phyloP scores from a whole-genome alignment of 2,329 filamentous ascomycete species.

The Aspergillus aculeatinus region DNA sequence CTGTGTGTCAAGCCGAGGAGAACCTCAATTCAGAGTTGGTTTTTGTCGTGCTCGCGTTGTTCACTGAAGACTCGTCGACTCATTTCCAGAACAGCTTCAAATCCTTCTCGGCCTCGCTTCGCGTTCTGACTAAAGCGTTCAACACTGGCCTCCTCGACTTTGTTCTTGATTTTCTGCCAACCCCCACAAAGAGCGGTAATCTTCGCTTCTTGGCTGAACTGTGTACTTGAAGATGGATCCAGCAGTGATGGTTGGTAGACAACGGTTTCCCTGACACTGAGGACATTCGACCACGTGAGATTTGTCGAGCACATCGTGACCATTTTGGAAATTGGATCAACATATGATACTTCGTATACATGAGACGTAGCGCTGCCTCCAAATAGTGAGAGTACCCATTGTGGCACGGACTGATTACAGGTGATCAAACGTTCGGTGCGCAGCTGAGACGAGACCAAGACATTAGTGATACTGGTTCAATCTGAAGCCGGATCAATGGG shows the following conservation, averaged over 20 bases:
- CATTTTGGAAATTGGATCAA: slow-evolving; percentile 77
- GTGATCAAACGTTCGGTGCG: slow-evolving; percentile 67
- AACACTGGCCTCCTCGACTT: slow-evolving; percentile 88
- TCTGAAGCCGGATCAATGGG: not conserved
- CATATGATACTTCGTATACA: slow-evolving; percentile 94
- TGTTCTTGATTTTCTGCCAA: slow-evolving; percentile 96
- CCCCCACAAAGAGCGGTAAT: slow-evolving; percentile 93
- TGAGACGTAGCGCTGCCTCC: slow-evolving; percentile 78
- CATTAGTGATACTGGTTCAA: slow-evolving; percentile 4
- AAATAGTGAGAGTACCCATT: slow-evolving; percentile 69
- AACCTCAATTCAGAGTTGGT: slow-evolving; percentile 26
- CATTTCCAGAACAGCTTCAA: slow-evolving; percentile 92
- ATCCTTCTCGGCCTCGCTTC: slow-evolving; percentile 84
- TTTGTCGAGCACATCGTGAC: slow-evolving; percentile 98
- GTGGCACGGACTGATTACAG: slow-evolving; percentile 49
- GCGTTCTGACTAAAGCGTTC: slow-evolving; percentile 91
- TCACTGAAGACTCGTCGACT: slow-evolving; percentile 87
- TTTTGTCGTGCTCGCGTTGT: slow-evolving; percentile 67
- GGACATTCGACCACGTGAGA: slow-evolving; percentile 85
- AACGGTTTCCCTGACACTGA: slow-evolving; percentile 91
- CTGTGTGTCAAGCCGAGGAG: not conserved
- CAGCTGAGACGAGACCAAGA: slow-evolving; percentile 46
- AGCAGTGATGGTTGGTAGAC: slow-evolving; percentile 67
- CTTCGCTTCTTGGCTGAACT: slow-evolving; percentile 84
- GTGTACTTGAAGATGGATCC: slow-evolving; percentile 60